These are phyloP conservation scores for Citrus cavaleriei DNA, from an alignment of 345 rosid species.

Conservation along the genomic window DNA sequence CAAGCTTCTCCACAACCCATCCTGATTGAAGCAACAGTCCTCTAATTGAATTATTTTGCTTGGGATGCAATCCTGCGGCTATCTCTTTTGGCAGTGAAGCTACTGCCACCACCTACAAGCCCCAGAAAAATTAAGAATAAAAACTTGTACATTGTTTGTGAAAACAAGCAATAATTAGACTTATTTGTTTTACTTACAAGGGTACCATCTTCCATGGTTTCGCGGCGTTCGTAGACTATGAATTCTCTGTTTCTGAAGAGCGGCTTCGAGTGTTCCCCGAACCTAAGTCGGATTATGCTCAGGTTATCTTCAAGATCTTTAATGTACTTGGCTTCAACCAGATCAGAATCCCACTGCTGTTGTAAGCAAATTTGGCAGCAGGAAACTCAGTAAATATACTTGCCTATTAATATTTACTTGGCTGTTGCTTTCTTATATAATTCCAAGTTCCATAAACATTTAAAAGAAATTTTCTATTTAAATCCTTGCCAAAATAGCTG, in stretches of 20 bases:
- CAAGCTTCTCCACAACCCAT: constrained; percentile 86
- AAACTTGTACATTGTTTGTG: background rate
- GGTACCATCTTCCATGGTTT: constrained; percentile 89
- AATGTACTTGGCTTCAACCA: constrained; percentile 65
- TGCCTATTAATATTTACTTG: no score
- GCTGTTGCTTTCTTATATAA: no score
- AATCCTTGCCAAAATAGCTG: background rate
- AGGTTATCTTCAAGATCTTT: constrained; percentile 71
- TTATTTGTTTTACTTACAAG: constrained; percentile 28
- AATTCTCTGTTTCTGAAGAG: constrained; percentile 75
- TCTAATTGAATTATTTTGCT: constrained; percentile 57
- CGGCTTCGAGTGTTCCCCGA: constrained; percentile 69
- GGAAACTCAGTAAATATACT: no score
- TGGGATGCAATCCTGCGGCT: constrained; percentile 71
- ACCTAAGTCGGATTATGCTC: constrained; percentile 59
- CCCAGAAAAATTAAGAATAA: background rate
- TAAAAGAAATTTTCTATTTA: no score
- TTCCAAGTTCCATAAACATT: no score
- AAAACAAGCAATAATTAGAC: background rate
- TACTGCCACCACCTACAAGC: constrained; percentile 62
- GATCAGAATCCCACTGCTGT: constrained; percentile 88
- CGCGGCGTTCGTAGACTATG: constrained; percentile 71
- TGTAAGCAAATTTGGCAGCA: background rate
- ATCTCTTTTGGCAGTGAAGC: constrained; percentile 80
- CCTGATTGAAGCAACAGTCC: constrained; percentile 75